Conservation (phyloP, 805 yeast genomes). For the Starmerella kuoi region DNA sequence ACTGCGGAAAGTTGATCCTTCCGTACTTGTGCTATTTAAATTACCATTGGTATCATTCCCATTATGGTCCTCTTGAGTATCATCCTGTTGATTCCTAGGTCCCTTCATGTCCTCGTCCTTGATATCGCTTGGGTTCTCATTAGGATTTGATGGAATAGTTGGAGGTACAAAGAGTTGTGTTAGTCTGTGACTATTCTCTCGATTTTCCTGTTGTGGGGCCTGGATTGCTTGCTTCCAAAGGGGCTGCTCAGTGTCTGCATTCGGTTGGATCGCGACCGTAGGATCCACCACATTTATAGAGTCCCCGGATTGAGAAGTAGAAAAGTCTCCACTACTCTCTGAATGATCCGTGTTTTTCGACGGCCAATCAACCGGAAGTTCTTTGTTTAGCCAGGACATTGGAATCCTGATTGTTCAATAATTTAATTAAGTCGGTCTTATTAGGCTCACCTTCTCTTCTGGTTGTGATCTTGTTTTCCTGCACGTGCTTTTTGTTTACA, state of each 20-base stretch:
- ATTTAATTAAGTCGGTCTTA: neutral
- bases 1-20: neutral
- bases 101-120: no score
- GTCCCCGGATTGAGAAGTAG: conserved; percentile 12
- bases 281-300: conserved; percentile 9
- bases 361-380: conserved; percentile 21
- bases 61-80: no score
- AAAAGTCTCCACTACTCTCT: conserved; percentile 4
- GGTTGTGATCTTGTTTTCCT: no score
- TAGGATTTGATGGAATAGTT: neutral
- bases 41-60: no score
- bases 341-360: neutral
- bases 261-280: conserved; percentile 18
- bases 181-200: conserved; percentile 2
- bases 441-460: no score
- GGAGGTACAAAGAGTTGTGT: conserved; percentile 7
- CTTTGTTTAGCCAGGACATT: conserved; percentile 21
- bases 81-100: no score
- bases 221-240: conserved; percentile 18
- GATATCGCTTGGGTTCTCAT: no score
- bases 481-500: neutral
- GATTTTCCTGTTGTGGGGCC: neutral
- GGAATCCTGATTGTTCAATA: neutral
- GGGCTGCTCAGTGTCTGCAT: conserved; percentile 4
- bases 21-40: no score